Base-by-base conservation (phyloP, 495 filamentous ascomycete genomes). In the Parmelia sp. region DNA sequence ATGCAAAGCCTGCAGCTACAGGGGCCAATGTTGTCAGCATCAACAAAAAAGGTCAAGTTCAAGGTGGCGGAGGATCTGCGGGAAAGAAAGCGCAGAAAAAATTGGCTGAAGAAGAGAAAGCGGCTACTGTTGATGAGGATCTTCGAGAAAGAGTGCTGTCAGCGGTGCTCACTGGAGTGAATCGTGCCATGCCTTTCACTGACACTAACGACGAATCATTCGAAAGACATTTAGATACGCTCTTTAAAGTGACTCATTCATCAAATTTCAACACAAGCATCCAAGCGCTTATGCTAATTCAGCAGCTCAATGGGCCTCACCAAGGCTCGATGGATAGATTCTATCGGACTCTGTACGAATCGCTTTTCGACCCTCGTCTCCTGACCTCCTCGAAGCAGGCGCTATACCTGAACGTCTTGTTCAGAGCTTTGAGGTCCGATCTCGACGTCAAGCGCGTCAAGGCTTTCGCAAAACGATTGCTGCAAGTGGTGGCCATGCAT, bases 241-340 rank as follows among this genome's bases (percentile, higher is more conserved):
- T 98, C 37, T 98, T 97, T 81, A 83, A 84, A 68, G 92, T 98
- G 66, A 95, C 94, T 1, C 93, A 98, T 74, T 97, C 94, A 0
- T 91, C 94, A 17, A 98, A 97, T 72, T 97, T 98, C 80, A 97
- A 97, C 77, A 98, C 95, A 11, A 92, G 91, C 71, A 90, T 98
- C 36, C 94, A 97, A 74, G 94, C 94, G 40, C 78, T 98, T 62
- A 90, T 96, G 86, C 79, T 98, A 61, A 94, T 98, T 66, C 94
- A 97, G 73, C 95, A 97, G 73, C 83, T 98, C 36, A 88, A 90
- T 8, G 75, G 84, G 21, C 83, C 89, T 11, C 91, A 95, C 71
- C 85, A 93, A 72, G 78, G 83, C 61, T 85, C 85, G 33, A 83
- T 87, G 11, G 95, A 98, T 68, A 85, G 95, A 51, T 97, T 96